Evolutionary conservation across 2,329 filamentous ascomycete genomes (phyloP).

Genomic region (Fusarium kyushuense): DNA sequence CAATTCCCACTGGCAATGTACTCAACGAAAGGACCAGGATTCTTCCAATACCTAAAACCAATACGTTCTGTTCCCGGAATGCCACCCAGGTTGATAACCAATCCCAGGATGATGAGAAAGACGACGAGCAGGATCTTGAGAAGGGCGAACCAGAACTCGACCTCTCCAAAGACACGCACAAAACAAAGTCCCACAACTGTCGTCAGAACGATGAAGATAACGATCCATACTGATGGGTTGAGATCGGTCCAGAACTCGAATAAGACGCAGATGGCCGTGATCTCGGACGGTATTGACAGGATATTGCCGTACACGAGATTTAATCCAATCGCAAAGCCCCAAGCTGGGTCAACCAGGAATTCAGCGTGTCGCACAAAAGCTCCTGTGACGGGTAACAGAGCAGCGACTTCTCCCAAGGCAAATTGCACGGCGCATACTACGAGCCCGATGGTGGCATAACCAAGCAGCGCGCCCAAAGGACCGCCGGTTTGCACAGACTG

Average conservation of each 20-base stretch:
- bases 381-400: constrained; percentile 60
- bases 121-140: constrained; percentile 66
- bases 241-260: constrained; percentile 55
- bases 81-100: constrained; percentile 52
- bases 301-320: constrained; percentile 66
- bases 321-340: constrained; percentile 65
- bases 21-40: constrained; percentile 75
- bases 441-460: constrained; percentile 58
- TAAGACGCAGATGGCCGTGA: constrained; percentile 58
- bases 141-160: constrained; percentile 64
- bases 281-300: constrained; percentile 64
- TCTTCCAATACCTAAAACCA: constrained; percentile 53
- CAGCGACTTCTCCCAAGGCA: constrained; percentile 64
- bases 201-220: constrained; percentile 44
- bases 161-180: constrained; percentile 62
- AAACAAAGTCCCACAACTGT: constrained; percentile 58
- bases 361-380: constrained; percentile 63
- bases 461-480: constrained; percentile 58
- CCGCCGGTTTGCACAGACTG: constrained; percentile 56
- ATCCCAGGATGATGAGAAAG: constrained; percentile 61
- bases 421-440: constrained; percentile 63
- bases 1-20: constrained; percentile 69
- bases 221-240: constrained; percentile 46
- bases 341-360: constrained; percentile 66
- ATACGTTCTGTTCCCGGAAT: constrained; percentile 42